A percentile compares a stretch with the other conserved stretches of the same genome.
Conservation (phyloP, 495 filamentous ascomycete species). For the Cetradonia linearis region DNA sequence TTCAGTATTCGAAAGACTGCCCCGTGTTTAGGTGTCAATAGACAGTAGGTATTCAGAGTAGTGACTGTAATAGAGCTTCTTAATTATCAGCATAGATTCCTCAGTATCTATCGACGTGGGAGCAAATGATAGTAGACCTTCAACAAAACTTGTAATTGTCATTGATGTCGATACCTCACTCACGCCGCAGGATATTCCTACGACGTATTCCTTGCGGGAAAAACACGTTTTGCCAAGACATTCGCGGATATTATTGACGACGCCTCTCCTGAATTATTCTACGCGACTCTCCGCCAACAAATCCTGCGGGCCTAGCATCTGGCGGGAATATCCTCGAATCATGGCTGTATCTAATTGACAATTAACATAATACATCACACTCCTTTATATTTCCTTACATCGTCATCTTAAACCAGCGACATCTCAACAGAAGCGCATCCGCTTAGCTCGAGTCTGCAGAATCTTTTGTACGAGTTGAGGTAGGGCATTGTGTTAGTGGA, state of each 20-base stretch:
- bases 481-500: background rate
- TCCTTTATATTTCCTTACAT: slow-evolving; percentile 3
- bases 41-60: slow-evolving; percentile 10
- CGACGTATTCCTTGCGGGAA: background rate
- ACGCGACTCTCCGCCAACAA: slow-evolving; percentile 8
- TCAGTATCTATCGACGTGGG: background rate
- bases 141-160: background rate
- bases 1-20: slow-evolving; percentile 6
- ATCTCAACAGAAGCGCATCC: background rate
- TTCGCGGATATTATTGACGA: slow-evolving; percentile 11
- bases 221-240: slow-evolving; percentile 7
- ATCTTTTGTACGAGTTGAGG: background rate
- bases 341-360: slow-evolving; percentile 3
- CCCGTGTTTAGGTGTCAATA: slow-evolving; percentile 10
- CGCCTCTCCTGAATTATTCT: slow-evolving; percentile 7
- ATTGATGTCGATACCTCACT: background rate
- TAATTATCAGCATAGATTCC: background rate
- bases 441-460: background rate
- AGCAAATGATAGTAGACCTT: background rate
- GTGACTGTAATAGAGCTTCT: slow-evolving; percentile 18
- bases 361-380: background rate
- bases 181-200: background rate
- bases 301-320: background rate
- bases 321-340: background rate
- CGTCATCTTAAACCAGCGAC: background rate